Evolutionary conservation across 139 green algal genomes (phyloP), one percentile per base, ranked within the genome.

Genomic region (Volvox africanus): DNA sequence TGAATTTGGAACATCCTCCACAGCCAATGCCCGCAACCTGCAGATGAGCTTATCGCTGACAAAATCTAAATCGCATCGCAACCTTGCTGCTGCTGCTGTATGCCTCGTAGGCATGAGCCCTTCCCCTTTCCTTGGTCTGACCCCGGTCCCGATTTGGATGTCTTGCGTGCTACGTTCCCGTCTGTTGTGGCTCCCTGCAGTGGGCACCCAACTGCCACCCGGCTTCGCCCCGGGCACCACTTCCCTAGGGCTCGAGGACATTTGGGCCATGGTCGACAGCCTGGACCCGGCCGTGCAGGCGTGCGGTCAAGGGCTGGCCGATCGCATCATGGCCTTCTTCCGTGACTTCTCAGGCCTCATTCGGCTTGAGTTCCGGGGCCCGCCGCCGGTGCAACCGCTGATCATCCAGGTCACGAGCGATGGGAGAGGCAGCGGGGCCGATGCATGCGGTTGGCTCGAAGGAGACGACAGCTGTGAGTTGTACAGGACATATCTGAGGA

Each of bases 271-370:
- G 82, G 61, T 33, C 19, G 82, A 87, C 2, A 77, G 62, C 62
- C 19, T n/a, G 32, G 82, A 87, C 36, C 82, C 82, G 32, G 82
- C 16, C 0, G 30, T 77, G 1, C 61, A 61, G 19, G 61, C 18
- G 82, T 87, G 61, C 61, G 82, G 82, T n/a, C 19, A 61, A 9
- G 32, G 33, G 14, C 61, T 87, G 30, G 82, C 61, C 6, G 20
- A 20, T 5, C 82, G 61, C 61, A 19, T 87, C 61, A 78, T 61
- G 61, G 30, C 55, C 17, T 77, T 35, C 61, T 62, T 87, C 61
- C 61, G 82, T 3, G 82, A 87, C 30, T 87, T 87, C 26, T 32
- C 61, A 33, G 82, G 82, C 20, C 3, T 77, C 19, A 78, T 87
- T 30, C 61, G 82, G 61, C 61, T 87, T 9, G 32, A 87, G 82